A percentile compares a stretch with the other conserved stretches of the same genome.
Evolutionary conservation across 1,284 basidiomycete species (phyloP).

Genomic region (Marasmius sp.): DNA sequence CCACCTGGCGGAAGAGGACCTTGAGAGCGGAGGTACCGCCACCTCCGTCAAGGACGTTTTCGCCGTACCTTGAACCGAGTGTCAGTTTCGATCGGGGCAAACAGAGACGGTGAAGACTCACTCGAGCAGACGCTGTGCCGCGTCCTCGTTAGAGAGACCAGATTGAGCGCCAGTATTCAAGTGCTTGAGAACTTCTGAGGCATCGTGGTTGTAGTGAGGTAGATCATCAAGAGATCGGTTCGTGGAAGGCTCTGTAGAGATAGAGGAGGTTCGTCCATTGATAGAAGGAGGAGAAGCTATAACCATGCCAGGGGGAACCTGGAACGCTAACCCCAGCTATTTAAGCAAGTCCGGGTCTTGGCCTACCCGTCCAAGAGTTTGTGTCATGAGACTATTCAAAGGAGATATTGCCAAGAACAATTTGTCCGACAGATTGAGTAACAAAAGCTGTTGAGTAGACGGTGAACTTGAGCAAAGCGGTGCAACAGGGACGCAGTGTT

Average conservation of each 20-base stretch:
- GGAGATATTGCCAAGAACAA: neutral
- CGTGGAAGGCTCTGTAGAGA: constrained; percentile 1
- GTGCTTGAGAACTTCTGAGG: neutral
- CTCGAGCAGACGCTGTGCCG: neutral
- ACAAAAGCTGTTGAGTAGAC: neutral
- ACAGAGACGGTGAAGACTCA: neutral
- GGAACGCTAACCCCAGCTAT: neutral
- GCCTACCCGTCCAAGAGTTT: neutral
- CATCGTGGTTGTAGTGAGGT: neutral
- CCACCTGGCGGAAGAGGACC: constrained; percentile 35
- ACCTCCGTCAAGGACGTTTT: constrained; percentile 34
- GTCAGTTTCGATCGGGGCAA: neutral
- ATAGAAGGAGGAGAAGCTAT: neutral
- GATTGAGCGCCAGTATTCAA: neutral
- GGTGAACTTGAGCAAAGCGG: no score
- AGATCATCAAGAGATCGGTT: neutral
- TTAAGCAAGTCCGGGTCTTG: neutral
- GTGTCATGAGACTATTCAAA: neutral
- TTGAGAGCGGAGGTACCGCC: constrained; percentile 31
- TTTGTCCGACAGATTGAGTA: no score
- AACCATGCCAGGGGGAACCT: neutral
- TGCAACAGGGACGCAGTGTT: no score
- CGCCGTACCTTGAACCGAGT: constrained; percentile 22
- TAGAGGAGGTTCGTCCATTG: neutral
- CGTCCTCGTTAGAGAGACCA: constrained; percentile 4